Percentiles rank a stretch among this genome's conserved stretches.
phyloP scores from a whole-genome alignment of 1,284 basidiomycete species.

The Schizophyllum commune region DNA sequence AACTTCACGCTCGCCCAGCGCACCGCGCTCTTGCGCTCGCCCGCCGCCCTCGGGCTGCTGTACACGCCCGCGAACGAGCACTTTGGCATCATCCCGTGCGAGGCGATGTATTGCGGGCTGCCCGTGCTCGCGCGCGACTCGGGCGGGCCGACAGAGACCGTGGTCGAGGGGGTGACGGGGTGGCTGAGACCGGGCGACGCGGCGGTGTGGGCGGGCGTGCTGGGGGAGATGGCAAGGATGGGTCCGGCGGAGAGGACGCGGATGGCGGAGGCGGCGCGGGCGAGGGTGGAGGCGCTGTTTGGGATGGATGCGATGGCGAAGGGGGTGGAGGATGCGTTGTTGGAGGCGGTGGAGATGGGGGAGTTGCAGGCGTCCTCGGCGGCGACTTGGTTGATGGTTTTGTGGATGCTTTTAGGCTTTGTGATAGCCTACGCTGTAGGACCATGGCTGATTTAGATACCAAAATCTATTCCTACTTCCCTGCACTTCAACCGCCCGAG shows the following conservation, averaged over 20 bases:
- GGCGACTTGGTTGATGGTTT: constrained; percentile 15
- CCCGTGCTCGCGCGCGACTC: constrained; percentile 86
- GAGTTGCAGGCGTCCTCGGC: constrained; percentile 9
- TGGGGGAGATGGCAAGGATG: constrained; percentile 56
- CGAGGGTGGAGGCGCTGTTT: constrained; percentile 44
- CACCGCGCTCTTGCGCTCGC: constrained; percentile 61
- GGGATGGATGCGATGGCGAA: constrained; percentile 66
- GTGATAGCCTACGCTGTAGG: constrained; percentile 20
- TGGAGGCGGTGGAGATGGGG: constrained; percentile 47
- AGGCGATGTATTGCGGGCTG: constrained; percentile 89
- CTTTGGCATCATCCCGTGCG: constrained; percentile 95
- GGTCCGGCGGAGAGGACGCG: constrained; percentile 33
- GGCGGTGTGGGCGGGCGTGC: constrained; percentile 60
- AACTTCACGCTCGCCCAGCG: constrained; percentile 82
- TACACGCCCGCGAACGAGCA: constrained; percentile 97
- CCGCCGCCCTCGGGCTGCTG: constrained; percentile 66
- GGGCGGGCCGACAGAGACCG: constrained; percentile 89
- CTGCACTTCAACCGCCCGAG: too few relatives aligned
- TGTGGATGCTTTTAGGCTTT: constrained; percentile 25
- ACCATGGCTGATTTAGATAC: neutral
- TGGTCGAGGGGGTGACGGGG: constrained; percentile 53
- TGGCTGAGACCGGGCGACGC: constrained; percentile 64
- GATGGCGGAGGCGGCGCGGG: constrained; percentile 47
- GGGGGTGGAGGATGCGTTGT: constrained; percentile 47
- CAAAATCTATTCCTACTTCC: too few relatives aligned